Evolutionary conservation across 1,284 basidiomycete species (phyloP).

Genomic region (Rhodotorula sp.): DNA sequence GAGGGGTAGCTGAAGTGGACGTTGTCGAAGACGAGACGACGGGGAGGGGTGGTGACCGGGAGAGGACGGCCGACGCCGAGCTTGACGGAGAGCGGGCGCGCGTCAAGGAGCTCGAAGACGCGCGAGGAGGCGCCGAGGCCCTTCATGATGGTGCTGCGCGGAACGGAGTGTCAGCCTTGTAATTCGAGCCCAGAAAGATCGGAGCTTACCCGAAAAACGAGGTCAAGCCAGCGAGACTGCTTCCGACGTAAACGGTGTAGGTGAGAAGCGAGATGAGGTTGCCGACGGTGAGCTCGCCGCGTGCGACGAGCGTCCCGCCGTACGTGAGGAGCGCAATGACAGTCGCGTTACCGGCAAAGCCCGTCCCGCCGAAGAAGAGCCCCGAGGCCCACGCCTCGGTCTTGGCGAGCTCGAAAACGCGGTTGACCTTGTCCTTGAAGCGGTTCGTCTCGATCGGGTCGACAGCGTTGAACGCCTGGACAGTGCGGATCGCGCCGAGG

Average conservation of each 20-base stretch:
- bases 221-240: constrained; percentile 52
- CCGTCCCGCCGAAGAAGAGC: constrained; percentile 70
- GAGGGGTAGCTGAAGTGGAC: constrained; percentile 81
- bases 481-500: constrained; percentile 86
- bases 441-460: constrained; percentile 66
- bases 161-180: too few species aligned
- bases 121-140: constrained; percentile 90
- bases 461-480: constrained; percentile 83
- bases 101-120: constrained; percentile 88
- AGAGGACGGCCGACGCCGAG: constrained; percentile 60
- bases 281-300: constrained; percentile 83
- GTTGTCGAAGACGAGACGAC: constrained; percentile 70
- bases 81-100: constrained; percentile 61
- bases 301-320: constrained; percentile 86
- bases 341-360: constrained; percentile 77
- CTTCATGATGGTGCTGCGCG: constrained; percentile 54
- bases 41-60: constrained; percentile 52
- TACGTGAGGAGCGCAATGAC: constrained; percentile 87
- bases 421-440: constrained; percentile 61
- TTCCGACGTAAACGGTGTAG: constrained; percentile 62
- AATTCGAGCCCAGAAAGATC: not conserved
- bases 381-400: constrained; percentile 84
- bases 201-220: constrained; percentile 52
- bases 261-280: constrained; percentile 87
- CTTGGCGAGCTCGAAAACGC: constrained; percentile 73